These are phyloP conservation scores for Vigna unguiculata DNA, from an alignment of 306 rosid species.

Conservation along the genomic window DNA sequence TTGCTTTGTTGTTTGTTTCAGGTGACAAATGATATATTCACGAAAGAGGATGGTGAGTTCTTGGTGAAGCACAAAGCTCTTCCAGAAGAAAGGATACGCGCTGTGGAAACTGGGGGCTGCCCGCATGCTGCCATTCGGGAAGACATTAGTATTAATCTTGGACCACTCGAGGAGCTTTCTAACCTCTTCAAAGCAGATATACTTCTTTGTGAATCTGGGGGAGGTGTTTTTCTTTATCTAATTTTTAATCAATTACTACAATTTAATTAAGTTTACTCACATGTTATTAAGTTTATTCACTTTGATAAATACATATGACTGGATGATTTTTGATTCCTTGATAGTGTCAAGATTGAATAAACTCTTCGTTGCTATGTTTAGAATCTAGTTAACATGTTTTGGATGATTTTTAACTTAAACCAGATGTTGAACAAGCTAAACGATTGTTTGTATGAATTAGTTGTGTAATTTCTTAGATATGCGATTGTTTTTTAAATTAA, in stretches of 20 bases:
- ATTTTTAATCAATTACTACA: neutral
- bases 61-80: conserved; percentile 93
- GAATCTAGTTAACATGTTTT: neutral
- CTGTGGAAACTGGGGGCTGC: conserved; percentile 98
- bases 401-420: neutral
- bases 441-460: no score
- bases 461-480: neutral
- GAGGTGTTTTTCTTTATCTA: conserved; percentile 60
- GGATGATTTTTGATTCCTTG: neutral
- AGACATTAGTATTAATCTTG: conserved; percentile 97
- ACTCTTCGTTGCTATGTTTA: neutral
- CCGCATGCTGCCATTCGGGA: conserved; percentile 97
- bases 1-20: conserved; percentile 26
- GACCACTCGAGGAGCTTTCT: conserved; percentile 94
- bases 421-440: neutral
- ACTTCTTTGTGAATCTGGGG: conserved; percentile 99
- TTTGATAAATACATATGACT: neutral
- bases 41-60: conserved; percentile 97
- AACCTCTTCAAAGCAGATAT: conserved; percentile 78
- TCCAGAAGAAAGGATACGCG: conserved; percentile 93
- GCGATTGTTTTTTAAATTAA: neutral
- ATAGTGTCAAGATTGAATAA: neutral
- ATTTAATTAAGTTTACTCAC: neutral
- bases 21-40: conserved; percentile 98
- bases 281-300: neutral